Conservation (phyloP, 495 filamentous ascomycete genomes). For the Penicillium lividum region DNA sequence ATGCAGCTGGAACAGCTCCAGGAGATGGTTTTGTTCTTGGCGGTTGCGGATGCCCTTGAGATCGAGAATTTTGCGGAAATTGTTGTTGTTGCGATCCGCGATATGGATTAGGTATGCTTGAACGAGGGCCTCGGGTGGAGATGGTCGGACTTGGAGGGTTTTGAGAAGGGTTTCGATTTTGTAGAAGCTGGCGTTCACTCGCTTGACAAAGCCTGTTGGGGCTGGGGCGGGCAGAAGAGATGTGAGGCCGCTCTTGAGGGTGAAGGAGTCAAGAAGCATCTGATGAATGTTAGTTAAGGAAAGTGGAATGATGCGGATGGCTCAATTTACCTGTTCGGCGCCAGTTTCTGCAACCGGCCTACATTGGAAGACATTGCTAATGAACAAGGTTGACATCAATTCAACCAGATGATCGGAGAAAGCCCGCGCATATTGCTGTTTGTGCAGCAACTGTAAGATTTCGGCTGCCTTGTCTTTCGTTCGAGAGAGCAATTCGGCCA, state of each 20-base stretch:
- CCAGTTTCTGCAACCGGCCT: slow-evolving; percentile 88
- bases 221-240: slow-evolving; percentile 46
- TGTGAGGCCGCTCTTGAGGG: slow-evolving; percentile 77
- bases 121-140: slow-evolving; percentile 88
- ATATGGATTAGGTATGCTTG: slow-evolving; percentile 97
- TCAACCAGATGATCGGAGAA: slow-evolving; percentile 96
- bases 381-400: slow-evolving; percentile 72
- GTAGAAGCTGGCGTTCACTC: slow-evolving; percentile 79
- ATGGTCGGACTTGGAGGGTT: slow-evolving; percentile 90
- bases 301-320: background rate
- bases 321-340: slow-evolving; percentile 74
- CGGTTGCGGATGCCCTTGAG: slow-evolving; percentile 81
- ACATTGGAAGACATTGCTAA: slow-evolving; percentile 83
- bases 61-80: slow-evolving; percentile 96
- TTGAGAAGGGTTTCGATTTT: slow-evolving; percentile 93
- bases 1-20: slow-evolving; percentile 89
- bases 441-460: slow-evolving; percentile 75
- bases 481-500: slow-evolving; percentile 72
- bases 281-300: slow-evolving; percentile 21
- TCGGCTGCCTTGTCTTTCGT: slow-evolving; percentile 70
- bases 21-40: slow-evolving; percentile 75
- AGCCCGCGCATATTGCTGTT: slow-evolving; percentile 89
- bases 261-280: slow-evolving; percentile 95
- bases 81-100: slow-evolving; percentile 83
- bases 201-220: slow-evolving; percentile 74